Conservation (phyloP, 352 stramenopile species). For the Globisporangium nagaii region DNA sequence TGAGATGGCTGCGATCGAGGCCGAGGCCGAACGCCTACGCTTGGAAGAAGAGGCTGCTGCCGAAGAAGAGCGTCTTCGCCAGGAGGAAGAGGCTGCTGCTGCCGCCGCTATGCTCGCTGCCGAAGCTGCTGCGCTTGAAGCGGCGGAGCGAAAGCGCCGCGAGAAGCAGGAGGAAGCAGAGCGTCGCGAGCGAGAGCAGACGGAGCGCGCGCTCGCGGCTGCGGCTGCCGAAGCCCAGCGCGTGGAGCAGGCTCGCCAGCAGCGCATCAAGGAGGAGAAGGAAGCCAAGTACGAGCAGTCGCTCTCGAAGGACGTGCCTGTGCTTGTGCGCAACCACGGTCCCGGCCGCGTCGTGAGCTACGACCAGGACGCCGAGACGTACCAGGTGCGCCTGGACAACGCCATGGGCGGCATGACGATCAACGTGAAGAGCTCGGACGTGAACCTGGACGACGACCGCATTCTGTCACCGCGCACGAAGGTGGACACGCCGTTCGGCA, state of each 20-base stretch:
- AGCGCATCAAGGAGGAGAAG: slow-evolving; percentile 59
- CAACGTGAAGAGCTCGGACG: slow-evolving; percentile 57
- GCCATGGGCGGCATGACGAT: slow-evolving; percentile 65
- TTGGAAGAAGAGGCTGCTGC: slow-evolving; percentile 24
- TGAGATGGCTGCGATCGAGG: slow-evolving; percentile 5
- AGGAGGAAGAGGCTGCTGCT: slow-evolving; percentile 10
- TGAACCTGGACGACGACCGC: slow-evolving; percentile 80
- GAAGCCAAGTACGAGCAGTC: slow-evolving; percentile 84
- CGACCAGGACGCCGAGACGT: slow-evolving; percentile 74
- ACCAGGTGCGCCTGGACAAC: slow-evolving; percentile 64
- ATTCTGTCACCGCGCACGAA: slow-evolving; percentile 81
- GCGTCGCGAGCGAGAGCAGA: slow-evolving; percentile 16
- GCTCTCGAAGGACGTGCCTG: slow-evolving; percentile 81
- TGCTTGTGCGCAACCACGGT: slow-evolving; percentile 68
- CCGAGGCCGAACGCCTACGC: slow-evolving; percentile 24
- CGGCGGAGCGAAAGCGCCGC: slow-evolving; percentile 1
- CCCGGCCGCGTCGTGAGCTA: slow-evolving; percentile 71
- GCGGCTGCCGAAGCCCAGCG: slow-evolving; percentile 34
- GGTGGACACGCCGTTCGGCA: slow-evolving; percentile 81
- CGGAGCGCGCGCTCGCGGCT: slow-evolving; percentile 40
- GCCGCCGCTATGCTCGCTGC: slow-evolving; percentile 5
- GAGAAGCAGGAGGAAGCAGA: slow-evolving; percentile 15
- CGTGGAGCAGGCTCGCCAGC: slow-evolving; percentile 38
- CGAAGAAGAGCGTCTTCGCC: slow-evolving; percentile 18
- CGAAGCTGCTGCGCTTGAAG: slow-evolving; percentile 4